Base-by-base conservation (phyloP, 2,329 filamentous ascomycete genomes). In the Hymenoscyphus fraxineus region DNA sequence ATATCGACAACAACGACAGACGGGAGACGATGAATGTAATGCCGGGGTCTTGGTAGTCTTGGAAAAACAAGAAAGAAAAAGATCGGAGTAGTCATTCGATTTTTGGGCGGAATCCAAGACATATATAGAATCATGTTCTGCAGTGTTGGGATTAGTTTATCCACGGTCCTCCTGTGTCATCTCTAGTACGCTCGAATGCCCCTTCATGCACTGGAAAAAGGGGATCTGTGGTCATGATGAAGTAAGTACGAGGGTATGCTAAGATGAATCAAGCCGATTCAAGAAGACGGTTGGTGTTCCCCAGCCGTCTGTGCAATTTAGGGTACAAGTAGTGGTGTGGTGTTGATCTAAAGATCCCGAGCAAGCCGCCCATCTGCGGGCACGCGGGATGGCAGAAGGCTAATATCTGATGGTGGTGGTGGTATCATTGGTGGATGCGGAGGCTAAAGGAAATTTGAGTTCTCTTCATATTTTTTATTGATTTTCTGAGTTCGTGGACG, bases 321-420 rank as follows among this genome's bases (percentile, higher is more conserved):
- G 35, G 35, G n/a, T n/a, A n/a, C n/a, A n/a, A n/a, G n/a, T 3
- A 12, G n/a, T 19, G 10, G 12, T 27, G 35, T 54, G 9, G 44
- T 51, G 47, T 22, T 54, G 47, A 54, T 22, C 44, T 51, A 51
- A 51, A 51, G 35, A 51, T 51, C 44, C 47, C 47, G 47, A 54
- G 22, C 3, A 54, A 54, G 47, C 47, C 47, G 47, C 47, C 47
- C 47, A 27, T 13, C 47, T 54, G 19, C 47, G 47, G 47, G 47
- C 47, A 10, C 47, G 47, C 47, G 47, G 47, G 47, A 51, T 10
- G 19, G 19, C 7, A 51, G 44, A 51, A 51, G 44, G 44, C 44
- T 51, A 51, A 22, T 51, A 27, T 51, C 22, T 51, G 9, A 10
- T 35, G 35, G 35, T 35, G 35, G 35, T 35, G 16, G 44, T 51